Percentiles rank a stretch among this genome's conserved stretches.
These are phyloP conservation scores for Pseudotsuga menziesii DNA, from an alignment of 75 land plant species.

Conservation along the genomic window DNA sequence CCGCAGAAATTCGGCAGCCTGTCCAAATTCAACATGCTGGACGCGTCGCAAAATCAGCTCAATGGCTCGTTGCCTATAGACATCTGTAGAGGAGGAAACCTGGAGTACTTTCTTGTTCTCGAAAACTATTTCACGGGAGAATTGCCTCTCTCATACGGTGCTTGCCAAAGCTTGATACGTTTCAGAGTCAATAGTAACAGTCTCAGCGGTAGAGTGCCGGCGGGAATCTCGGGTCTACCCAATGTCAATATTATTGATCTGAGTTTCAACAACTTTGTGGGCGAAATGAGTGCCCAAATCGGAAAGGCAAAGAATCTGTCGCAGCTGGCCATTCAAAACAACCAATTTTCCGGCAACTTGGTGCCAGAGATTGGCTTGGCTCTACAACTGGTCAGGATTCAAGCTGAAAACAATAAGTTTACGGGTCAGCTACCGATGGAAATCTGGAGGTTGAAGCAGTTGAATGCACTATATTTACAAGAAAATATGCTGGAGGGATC, in stretches of 20 bases:
- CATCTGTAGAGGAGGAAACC: constrained; percentile 53
- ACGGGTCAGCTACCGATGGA: constrained; percentile 56
- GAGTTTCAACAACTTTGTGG: constrained; percentile 47
- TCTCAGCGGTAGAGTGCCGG: constrained; percentile 60
- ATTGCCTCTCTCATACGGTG: constrained; percentile 40
- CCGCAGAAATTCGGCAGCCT: constrained; percentile 52
- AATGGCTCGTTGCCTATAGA: constrained; percentile 44
- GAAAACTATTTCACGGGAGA: constrained; percentile 48
- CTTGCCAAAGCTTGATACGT: constrained; percentile 43
- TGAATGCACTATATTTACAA: constrained; percentile 45
- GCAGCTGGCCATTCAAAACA: constrained; percentile 37
- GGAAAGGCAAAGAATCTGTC: constrained; percentile 59
- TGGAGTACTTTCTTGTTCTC: constrained; percentile 47
- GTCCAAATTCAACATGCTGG: constrained; percentile 45
- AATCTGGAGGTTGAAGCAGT: constrained; percentile 32
- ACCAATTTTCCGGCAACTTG: constrained; percentile 35
- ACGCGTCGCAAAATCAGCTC: constrained; percentile 64
- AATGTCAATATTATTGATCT: constrained; percentile 55
- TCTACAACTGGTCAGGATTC: constrained; percentile 42
- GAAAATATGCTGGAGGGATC: constrained; percentile 48
- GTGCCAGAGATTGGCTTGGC: constrained; percentile 47
- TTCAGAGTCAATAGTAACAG: constrained; percentile 48
- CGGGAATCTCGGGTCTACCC: constrained; percentile 44
- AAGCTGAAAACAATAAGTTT: constrained; percentile 56
- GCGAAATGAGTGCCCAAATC: constrained; percentile 39